Percentiles rank a stretch among this genome's conserved stretches.
These are phyloP conservation scores for Colletotrichum euphorbiae DNA, from an alignment of 2,329 filamentous ascomycete genomes.

Conservation along the genomic window DNA sequence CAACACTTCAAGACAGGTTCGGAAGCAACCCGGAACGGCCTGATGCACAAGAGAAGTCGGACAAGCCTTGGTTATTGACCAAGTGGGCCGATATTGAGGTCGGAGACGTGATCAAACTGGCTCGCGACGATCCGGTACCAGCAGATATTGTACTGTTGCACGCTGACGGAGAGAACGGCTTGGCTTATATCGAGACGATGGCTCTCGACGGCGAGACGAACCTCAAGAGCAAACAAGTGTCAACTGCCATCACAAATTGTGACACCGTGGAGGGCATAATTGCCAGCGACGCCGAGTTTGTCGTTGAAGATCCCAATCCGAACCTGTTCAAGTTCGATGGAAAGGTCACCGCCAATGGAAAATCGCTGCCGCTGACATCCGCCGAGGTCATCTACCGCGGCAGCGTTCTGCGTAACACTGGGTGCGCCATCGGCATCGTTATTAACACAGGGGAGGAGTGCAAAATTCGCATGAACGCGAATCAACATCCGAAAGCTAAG, in stretches of 20 bases:
- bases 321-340: constrained; percentile 84
- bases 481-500: constrained; percentile 87
- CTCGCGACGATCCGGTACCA: constrained; percentile 81
- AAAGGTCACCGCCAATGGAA: constrained; percentile 67
- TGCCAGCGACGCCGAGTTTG: constrained; percentile 69
- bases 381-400: constrained; percentile 89
- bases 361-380: constrained; percentile 77
- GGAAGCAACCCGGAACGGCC: constrained; percentile 45
- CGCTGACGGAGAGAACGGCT: constrained; percentile 79
- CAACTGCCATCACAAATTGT: constrained; percentile 71
- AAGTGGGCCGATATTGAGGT: constrained; percentile 61
- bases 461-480: constrained; percentile 93
- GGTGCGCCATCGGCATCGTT: constrained; percentile 77
- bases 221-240: constrained; percentile 79
- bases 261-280: constrained; percentile 65
- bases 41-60: constrained; percentile 56
- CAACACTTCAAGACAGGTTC: constrained; percentile 38
- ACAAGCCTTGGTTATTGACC: constrained; percentile 62
- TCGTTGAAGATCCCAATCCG: constrained; percentile 81
- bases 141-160: constrained; percentile 86
- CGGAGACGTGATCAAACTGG: constrained; percentile 61
- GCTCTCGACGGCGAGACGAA: constrained; percentile 86
- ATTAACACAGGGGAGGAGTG: constrained; percentile 93
- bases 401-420: constrained; percentile 85
- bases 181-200: constrained; percentile 90